Evolutionary conservation across 2,329 filamentous ascomycete genomes (phyloP), one percentile per base, ranked within the genome.

Genomic region (Cladobotryum mycophilum): DNA sequence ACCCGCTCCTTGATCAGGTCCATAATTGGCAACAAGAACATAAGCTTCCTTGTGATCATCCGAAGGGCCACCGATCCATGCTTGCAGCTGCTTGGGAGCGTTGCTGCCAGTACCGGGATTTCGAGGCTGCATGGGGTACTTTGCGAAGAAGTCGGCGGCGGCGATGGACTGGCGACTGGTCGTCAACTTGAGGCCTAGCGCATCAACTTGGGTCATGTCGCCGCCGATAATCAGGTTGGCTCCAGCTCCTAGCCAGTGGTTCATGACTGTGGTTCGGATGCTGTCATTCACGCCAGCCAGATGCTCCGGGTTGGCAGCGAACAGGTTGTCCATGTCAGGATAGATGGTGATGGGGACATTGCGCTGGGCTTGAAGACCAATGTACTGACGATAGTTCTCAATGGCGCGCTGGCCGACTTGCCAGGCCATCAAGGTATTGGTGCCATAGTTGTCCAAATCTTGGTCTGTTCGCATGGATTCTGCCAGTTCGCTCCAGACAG

Each of bases 121-220:
- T 1, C 52, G 52, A 9, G 52, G 52, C 36, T 53, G 52, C 52
- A 53, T 53, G 15, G 52, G 52, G 30, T 53, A 53, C 44, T 48
- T 40, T 33, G 52, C 52, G 18, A 53, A 53, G 48, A 53, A 53
- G 22, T 53, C 33, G 12, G 52, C 43, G 4, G 52, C 52, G 7
- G 48, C 33, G 14, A 17, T 34, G 3, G 52, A 53, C 35, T 53
- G 40, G 6, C 12, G 20, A 25, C 40, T 53, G 17, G 48, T 51
- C 12, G 47, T 20, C 34, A 53, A 44, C 44, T 51, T 46, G 7
- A 33, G 38, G n/a, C 52, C 52, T 4, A 53, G 44, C 3, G 20
- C 48, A 14, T 53, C 52, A n/a, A 45, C 25, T 20, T 36, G 52
- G 4, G 43, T 51, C 34, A 51, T 11, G 38, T 53, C 45, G 22